A percentile compares a stretch with the other conserved stretches of the same genome.
phyloP scores from a whole-genome alignment of 2,329 filamentous ascomycete species.

The Berkeleyomyces rouxiae region DNA sequence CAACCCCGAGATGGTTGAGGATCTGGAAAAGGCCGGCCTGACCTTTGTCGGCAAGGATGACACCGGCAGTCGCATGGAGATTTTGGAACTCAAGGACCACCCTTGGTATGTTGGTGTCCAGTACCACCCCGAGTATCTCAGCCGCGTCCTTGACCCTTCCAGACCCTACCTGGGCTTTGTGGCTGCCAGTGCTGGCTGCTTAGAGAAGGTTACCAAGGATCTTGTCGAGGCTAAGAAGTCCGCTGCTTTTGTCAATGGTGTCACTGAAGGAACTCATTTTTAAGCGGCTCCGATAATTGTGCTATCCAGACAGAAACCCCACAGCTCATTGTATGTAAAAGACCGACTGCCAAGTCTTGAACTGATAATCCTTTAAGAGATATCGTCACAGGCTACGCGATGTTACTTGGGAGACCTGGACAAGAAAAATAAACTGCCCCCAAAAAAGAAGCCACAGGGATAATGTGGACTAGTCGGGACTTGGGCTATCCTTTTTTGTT shows the following conservation, averaged over 20 bases:
- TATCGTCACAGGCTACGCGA: background rate
- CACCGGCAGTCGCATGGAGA: slow-evolving; percentile 63
- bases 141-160: slow-evolving; percentile 55
- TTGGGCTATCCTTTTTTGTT: background rate
- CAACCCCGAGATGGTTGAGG: slow-evolving; percentile 60
- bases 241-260: slow-evolving; percentile 7
- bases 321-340: background rate
- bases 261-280: slow-evolving; percentile 11
- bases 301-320: background rate
- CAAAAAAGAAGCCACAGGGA: background rate
- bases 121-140: slow-evolving; percentile 77
- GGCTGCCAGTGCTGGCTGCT: slow-evolving; percentile 54
- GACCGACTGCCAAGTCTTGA: background rate
- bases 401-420: background rate
- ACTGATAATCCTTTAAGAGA: background rate
- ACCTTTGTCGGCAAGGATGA: slow-evolving; percentile 67
- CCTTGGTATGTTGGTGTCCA: slow-evolving; percentile 74
- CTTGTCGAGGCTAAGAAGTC: slow-evolving; percentile 15
- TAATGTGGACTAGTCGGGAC: background rate
- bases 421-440: background rate
- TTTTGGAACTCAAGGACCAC: slow-evolving; percentile 67
- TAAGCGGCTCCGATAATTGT: background rate
- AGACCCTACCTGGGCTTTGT: slow-evolving; percentile 67
- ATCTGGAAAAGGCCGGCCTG: slow-evolving; percentile 51
- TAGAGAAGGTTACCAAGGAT: slow-evolving; percentile 29